These are phyloP conservation scores for Penicillium verhagenii DNA, from an alignment of 495 filamentous ascomycete genomes.

Conservation along the genomic window DNA sequence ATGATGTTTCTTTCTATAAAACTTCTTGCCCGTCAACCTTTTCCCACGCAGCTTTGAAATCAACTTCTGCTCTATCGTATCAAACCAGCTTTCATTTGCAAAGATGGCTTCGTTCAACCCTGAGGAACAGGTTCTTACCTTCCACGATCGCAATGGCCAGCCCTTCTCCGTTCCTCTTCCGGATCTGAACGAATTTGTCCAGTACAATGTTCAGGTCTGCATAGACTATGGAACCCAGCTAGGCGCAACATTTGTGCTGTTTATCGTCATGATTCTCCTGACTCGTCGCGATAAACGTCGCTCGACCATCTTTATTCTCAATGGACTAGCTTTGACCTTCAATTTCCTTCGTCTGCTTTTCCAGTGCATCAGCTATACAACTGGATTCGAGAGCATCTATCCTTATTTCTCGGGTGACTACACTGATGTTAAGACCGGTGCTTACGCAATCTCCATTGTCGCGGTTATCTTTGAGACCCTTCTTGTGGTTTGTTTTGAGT, in stretches of 20 bases:
- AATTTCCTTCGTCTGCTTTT: conserved; percentile 62
- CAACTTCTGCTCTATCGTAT: not conserved
- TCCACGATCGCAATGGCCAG: conserved; percentile 52
- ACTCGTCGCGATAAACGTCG: conserved; percentile 61
- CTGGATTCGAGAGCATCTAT: conserved; percentile 58
- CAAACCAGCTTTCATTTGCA: not conserved
- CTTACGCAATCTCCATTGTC: conserved; percentile 52
- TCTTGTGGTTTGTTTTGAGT: conserved; percentile 58
- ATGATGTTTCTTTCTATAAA: not conserved
- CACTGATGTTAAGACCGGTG: conserved; percentile 42
- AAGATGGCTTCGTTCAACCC: conserved; percentile 36
- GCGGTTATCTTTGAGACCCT: conserved; percentile 55
- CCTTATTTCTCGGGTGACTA: conserved; percentile 57
- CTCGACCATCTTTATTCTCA: conserved; percentile 62
- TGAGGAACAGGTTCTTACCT: conserved; percentile 55
- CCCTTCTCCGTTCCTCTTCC: conserved; percentile 49
- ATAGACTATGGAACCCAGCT: conserved; percentile 74
- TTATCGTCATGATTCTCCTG: conserved; percentile 63
- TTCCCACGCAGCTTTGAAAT: not conserved
- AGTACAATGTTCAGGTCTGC: conserved; percentile 51
- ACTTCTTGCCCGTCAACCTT: not conserved
- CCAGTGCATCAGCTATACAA: conserved; percentile 56
- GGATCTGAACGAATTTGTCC: conserved; percentile 47
- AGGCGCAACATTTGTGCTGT: conserved; percentile 67
- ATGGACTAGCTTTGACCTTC: conserved; percentile 56